A percentile compares a stretch with the other conserved stretches of the same genome.
phyloP scores from a whole-genome alignment of 2,329 filamentous ascomycete species.

The Raffaelea arxii region DNA sequence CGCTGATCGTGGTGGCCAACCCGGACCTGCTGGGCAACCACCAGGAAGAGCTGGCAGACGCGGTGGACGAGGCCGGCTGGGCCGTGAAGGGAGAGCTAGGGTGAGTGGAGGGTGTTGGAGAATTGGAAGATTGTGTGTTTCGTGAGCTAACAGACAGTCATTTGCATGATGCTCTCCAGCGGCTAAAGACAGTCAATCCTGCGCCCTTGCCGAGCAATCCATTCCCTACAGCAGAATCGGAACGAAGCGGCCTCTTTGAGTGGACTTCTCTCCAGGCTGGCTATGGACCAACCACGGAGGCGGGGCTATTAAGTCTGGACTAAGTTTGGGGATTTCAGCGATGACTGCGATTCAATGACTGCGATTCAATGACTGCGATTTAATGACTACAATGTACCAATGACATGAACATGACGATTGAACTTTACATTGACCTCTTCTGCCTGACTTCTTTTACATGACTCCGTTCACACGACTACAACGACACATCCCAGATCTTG shows the following conservation, averaged over 20 bases:
- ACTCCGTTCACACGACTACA: constrained; percentile 31
- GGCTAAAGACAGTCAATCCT: no score
- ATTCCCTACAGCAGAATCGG: constrained; percentile 19
- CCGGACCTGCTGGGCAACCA: constrained; percentile 76
- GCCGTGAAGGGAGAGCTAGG: constrained; percentile 59
- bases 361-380: no score
- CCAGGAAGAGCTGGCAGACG: constrained; percentile 74
- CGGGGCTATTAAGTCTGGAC: constrained; percentile 7
- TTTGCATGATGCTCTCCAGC: no score
- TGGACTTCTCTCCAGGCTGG: constrained; percentile 15
- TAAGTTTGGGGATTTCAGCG: no score
- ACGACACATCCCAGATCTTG: constrained; percentile 72
- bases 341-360: no score
- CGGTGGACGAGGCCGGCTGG: constrained; percentile 66
- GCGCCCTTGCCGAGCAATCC: no score
- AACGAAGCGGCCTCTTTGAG: constrained; percentile 23
- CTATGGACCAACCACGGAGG: background rate
- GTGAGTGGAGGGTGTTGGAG: no score
- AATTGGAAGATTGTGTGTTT: no score
- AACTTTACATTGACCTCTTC: background rate
- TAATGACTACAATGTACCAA: no score
- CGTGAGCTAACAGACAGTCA: no score
- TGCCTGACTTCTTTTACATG: background rate
- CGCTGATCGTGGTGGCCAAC: constrained; percentile 87
- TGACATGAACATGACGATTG: no score